Evolutionary conservation across 345 rosid genomes (phyloP), one percentile per base, ranked within the genome.

Genomic region (Laguncularia racemosa): DNA sequence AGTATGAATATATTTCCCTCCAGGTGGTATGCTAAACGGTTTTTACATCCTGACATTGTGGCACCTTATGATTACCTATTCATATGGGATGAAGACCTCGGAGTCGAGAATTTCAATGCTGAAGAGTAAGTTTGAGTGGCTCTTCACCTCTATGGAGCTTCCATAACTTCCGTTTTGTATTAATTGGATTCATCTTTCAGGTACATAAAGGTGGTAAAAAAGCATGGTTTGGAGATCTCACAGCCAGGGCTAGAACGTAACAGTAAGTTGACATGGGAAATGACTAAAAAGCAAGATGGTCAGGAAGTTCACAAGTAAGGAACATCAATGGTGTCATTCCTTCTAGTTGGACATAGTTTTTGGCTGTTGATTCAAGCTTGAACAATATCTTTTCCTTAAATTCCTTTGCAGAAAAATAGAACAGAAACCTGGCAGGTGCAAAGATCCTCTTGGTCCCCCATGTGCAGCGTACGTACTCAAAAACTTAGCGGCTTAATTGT

Each of bases 11-110:
- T 21, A 60, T 71, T 75, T 47, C 21, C 55, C 51, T 48, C 40
- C 40, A 95, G 99, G 99, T 95, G 99, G 99, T 95, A 90, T 66
- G 99, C 99, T 48, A 95, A 95, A 82, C 88, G 99, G 49, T 95
- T 95, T 72, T 78, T 95, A 74, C 99, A 95, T 69, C 99, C 99
- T 62, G 91, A 85, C 78, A 85, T 95, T 20, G 84, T 95, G 63
- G 97, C 99, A 52, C 51, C 84, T 13, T 95, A 95, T 67, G 97
- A 95, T 64, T 95, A 90, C 78, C 82, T 95, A 59, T 95, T 93
- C 66, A 85, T 90, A 61, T 93, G 99, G 97, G 97, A 89, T 56
- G 99, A 93, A 67, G 99, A 93, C 68, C 82, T 95, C 52, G 96
- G 97, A 16, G 97, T 90, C 3, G 92, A 88, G 72, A 85, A 95